Percentiles rank a stretch among this genome's conserved stretches.
Conservation (phyloP, 495 filamentous ascomycete species). For the Aspergillus bridgeri region DNA sequence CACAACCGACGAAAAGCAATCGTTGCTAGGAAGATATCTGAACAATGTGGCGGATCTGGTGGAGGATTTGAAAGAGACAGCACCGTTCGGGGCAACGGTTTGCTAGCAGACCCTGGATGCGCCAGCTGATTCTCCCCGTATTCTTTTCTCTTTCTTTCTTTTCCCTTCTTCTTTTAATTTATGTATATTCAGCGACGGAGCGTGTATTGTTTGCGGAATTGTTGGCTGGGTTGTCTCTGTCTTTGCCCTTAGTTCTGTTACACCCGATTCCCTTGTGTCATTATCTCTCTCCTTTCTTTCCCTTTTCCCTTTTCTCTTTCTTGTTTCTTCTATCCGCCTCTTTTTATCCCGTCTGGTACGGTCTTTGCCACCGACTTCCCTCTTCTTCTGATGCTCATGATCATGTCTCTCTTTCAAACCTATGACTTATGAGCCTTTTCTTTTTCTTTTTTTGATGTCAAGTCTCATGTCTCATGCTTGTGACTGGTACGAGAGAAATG, state of each 20-base stretch:
- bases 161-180: not conserved
- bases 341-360: slow-evolving; percentile 14
- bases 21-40: slow-evolving; percentile 72
- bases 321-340: slow-evolving; percentile 9
- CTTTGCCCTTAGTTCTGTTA: slow-evolving; percentile 3
- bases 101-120: slow-evolving; percentile 24
- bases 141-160: not conserved
- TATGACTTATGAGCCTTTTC: slow-evolving; percentile 7
- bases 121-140: slow-evolving; percentile 4
- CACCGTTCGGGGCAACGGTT: slow-evolving; percentile 46
- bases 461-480: slow-evolving; percentile 15
- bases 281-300: slow-evolving; percentile 18
- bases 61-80: slow-evolving; percentile 80
- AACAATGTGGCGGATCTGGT: slow-evolving; percentile 90
- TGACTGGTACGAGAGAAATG: not conserved
- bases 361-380: slow-evolving; percentile 12
- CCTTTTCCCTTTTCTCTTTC: slow-evolving; percentile 14
- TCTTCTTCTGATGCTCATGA: slow-evolving; percentile 11
- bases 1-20: slow-evolving; percentile 85
- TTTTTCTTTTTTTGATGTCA: slow-evolving; percentile 7
- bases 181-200: slow-evolving; percentile 23
- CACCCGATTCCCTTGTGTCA: slow-evolving; percentile 7
- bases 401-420: slow-evolving; percentile 11
- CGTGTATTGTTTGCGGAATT: slow-evolving; percentile 19
- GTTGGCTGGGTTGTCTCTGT: slow-evolving; percentile 9